These are phyloP conservation scores for Pleurotus ostreatus DNA, from an alignment of 768 basidiomycete genomes.

Conservation along the genomic window DNA sequence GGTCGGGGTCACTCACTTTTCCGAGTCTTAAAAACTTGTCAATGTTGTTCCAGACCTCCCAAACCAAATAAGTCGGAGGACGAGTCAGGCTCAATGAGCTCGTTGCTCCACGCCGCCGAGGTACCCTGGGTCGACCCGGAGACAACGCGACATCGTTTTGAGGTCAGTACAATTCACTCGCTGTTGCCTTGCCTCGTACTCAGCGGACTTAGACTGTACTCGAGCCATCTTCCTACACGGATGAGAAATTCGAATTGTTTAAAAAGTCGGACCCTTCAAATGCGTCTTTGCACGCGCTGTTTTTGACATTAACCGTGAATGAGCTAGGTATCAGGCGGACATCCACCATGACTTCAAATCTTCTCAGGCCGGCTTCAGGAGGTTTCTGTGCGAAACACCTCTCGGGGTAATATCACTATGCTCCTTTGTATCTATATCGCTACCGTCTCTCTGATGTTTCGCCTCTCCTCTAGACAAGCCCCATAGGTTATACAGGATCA, in stretches of 20 bases:
- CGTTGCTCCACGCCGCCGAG: conserved; percentile 59
- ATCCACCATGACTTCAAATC: conserved; percentile 71
- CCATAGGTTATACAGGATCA: conserved; percentile 51
- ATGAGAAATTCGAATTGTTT: conserved; percentile 72
- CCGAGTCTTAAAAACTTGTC: too few relatives aligned
- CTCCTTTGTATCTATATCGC: neutral
- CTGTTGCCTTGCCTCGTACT: neutral
- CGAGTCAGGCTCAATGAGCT: conserved; percentile 37
- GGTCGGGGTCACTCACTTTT: conserved; percentile 2
- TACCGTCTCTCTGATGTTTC: neutral
- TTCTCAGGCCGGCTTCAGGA: conserved; percentile 47
- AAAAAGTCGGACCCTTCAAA: neutral
- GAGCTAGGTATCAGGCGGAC: conserved; percentile 67
- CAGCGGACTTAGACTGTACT: conserved; percentile 52
- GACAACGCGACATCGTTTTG: conserved; percentile 48
- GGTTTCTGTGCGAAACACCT: conserved; percentile 80
- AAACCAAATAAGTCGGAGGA: neutral
- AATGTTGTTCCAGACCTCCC: too few relatives aligned
- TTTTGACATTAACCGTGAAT: conserved; percentile 22
- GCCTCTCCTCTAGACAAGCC: conserved; percentile 38
- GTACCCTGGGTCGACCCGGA: conserved; percentile 20
- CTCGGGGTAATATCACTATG: conserved; percentile 46
- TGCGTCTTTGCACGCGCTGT: neutral
- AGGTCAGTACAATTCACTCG: conserved; percentile 34
- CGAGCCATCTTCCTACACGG: conserved; percentile 70